Conservation (phyloP, 306 rosid species). For the Gynostemma pentaphyllum region DNA sequence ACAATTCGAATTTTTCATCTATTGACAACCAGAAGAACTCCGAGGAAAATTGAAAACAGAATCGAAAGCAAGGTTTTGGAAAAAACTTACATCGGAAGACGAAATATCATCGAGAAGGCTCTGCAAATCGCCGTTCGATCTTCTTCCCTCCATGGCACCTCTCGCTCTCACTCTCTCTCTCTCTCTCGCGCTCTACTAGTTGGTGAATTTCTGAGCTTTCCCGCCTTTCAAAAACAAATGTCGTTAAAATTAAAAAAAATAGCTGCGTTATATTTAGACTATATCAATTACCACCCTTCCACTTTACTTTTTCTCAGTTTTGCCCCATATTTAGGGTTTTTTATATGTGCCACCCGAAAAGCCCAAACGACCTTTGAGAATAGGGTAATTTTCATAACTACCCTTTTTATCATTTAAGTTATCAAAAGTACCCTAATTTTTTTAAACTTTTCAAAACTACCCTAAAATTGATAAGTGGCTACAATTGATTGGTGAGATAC, state of each 20-base stretch:
- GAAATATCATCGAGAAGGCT: constrained; percentile 42
- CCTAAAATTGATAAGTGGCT: too few species aligned
- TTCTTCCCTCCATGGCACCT: constrained; percentile 41
- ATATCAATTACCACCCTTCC: background rate
- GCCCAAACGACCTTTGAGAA: background rate
- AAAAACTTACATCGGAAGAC: constrained; percentile 58
- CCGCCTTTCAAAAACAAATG: constrained; percentile 39
- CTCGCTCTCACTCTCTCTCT: background rate
- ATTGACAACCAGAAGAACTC: background rate
- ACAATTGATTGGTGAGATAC: too few species aligned
- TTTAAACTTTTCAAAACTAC: too few species aligned
- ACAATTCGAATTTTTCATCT: background rate
- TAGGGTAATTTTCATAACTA: too few species aligned
- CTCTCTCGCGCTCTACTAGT: background rate
- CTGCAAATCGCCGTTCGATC: constrained; percentile 34
- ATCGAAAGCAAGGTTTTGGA: background rate
- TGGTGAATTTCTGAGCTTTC: constrained; percentile 15
- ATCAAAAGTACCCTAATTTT: too few species aligned
- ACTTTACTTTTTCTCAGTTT: background rate
- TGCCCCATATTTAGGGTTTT: background rate
- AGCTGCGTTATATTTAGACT: background rate
- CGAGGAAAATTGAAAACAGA: background rate
- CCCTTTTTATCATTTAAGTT: too few species aligned
- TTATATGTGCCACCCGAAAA: background rate
- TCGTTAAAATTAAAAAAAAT: background rate